Conservation (phyloP, 169 alveolate genomes). For the Neospora caninum region DNA sequence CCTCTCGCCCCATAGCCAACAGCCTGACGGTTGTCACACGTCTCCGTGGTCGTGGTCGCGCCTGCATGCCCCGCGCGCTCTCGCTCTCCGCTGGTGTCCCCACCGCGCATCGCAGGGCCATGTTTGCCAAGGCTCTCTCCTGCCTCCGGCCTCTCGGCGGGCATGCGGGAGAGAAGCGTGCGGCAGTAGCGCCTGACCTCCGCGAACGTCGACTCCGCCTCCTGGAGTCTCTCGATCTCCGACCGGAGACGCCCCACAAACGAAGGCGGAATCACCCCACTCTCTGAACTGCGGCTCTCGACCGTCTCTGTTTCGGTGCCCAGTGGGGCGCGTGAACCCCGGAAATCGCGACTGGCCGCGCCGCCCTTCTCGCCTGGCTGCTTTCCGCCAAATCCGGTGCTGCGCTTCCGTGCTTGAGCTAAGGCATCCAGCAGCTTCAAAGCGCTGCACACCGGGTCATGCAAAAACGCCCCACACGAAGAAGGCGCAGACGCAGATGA, state of each 20-base stretch:
- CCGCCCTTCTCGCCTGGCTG: background rate
- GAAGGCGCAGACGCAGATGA: background rate
- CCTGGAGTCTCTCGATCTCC: background rate
- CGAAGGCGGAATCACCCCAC: background rate
- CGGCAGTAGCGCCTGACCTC: slow-evolving; percentile 24
- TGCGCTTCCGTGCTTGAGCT: background rate
- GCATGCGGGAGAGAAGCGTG: slow-evolving; percentile 25
- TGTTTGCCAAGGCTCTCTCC: too few species aligned
- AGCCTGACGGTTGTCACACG: background rate
- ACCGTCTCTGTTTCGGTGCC: too few species aligned
- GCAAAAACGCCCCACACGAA: slow-evolving; percentile 4
- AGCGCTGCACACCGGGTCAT: slow-evolving; percentile 37
- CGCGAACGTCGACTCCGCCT: background rate
- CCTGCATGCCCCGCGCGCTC: background rate
- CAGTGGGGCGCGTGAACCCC: too few species aligned
- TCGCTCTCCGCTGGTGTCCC: background rate
- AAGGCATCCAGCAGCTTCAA: slow-evolving; percentile 35
- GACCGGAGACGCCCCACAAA: background rate
- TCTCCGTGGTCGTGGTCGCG: background rate
- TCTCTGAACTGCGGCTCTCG: too few species aligned
- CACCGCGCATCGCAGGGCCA: background rate
- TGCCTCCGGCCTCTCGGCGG: background rate
- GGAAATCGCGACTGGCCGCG: background rate
- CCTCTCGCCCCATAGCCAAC: background rate
- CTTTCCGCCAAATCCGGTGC: background rate